Base-by-base conservation (phyloP, 1,139 yeast species). In the Suhomyces yuchorum region DNA sequence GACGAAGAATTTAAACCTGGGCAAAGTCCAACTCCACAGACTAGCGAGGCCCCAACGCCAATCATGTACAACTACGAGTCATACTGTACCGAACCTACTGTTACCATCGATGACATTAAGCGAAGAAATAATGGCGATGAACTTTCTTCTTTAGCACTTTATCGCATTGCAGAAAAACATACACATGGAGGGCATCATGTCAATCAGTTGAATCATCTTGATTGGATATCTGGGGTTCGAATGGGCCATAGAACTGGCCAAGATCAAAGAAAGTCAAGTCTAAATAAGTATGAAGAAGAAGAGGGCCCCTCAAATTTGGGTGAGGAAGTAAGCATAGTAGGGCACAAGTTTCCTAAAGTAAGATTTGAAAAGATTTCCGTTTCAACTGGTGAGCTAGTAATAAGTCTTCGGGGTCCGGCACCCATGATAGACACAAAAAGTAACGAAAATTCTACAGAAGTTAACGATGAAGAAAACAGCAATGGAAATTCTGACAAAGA, bases 211-310 rank as follows among this genome's bases (percentile, higher is more conserved):
- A 84, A 84, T 55, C 97, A 92, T 61, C 71, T 93, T 51, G 84
- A 86, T 55, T 93, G 99, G 99, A 85, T 93, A 37, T 85, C 97
- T 0, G 98, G 98, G 42, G 96, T 93, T 6, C 75, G 93, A 47
- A 82, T 81, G 69, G 95, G 95, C 0, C 73, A 80, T 43, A 72
- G 80, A 43, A 68, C 79, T 3, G 78, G 78, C 1, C 68, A 69
- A 52, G 67, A 68, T 1, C 40, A 41, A 8, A 44, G 44, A 8
- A 59, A 59, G 19, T 57, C 56, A 3, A 46, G 60, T 8, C 55
- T 56, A 5, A 54, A 51, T 32, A 55, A 54, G 20, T 48, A 54
- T 26, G 67, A 60, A 33, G 81, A 60, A 33, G 81, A 73, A 51
- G 79, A 71, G 52, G 77, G 74, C 28, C 91, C 86, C 2, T 79